These are phyloP conservation scores for Citrus cavaleriei DNA, from an alignment of 345 rosid genomes.

Conservation along the genomic window DNA sequence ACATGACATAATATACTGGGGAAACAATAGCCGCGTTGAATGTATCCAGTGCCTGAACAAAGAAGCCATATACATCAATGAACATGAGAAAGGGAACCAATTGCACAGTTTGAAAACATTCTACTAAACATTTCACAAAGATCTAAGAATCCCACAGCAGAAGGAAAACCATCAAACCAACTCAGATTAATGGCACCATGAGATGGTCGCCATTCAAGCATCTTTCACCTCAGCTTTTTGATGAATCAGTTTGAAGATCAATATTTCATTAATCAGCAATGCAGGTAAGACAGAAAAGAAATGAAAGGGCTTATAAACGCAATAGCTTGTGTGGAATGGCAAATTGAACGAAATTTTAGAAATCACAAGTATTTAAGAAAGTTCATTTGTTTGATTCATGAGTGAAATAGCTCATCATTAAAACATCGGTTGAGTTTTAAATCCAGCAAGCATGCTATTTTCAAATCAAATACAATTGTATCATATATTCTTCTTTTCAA, in stretches of 20 bases:
- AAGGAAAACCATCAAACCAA: not conserved
- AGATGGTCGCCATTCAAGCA: not conserved
- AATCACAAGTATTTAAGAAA: not conserved
- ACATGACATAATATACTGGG: constrained; percentile 92
- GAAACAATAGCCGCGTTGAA: constrained; percentile 85
- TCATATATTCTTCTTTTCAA: not conserved
- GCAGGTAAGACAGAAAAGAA: not conserved
- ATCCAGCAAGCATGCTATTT: not conserved
- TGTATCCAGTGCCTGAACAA: constrained; percentile 71
- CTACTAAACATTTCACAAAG: not conserved
- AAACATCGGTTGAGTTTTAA: not conserved
- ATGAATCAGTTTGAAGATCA: not conserved
- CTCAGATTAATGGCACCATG: not conserved
- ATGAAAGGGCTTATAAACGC: not conserved
- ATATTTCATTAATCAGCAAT: not conserved
- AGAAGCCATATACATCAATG: not conserved
- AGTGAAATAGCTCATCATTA: not conserved
- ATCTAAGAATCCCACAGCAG: not conserved
- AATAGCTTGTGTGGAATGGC: not conserved
- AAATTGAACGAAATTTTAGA: not conserved
- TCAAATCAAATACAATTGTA: not conserved
- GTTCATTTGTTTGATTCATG: not conserved
- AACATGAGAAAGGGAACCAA: not conserved
- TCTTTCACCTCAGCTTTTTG: not conserved
- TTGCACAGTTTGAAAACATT: not conserved